These are phyloP conservation scores for Colletotrichum nymphaeae DNA, from an alignment of 2,329 filamentous ascomycete species.

Conservation along the genomic window DNA sequence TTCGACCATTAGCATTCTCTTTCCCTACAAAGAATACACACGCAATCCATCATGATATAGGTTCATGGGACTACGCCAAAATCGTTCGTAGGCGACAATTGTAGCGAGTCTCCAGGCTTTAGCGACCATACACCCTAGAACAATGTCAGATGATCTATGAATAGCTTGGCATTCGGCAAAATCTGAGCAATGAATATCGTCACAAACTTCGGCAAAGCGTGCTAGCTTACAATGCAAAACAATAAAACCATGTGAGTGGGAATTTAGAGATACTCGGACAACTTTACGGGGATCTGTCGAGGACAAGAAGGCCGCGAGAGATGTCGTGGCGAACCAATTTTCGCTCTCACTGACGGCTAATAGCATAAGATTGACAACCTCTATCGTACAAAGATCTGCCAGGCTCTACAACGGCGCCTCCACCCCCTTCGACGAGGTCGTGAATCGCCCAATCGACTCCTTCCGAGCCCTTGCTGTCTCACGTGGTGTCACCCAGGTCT, in stretches of 20 bases:
- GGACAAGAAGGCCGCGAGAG: not conserved
- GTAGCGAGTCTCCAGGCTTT: not conserved
- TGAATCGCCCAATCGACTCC: not conserved
- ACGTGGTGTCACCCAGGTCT: constrained; percentile 4
- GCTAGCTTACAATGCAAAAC: not conserved
- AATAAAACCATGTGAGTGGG: not conserved
- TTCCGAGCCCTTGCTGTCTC: not conserved
- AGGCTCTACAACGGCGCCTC: not conserved
- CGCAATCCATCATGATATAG: not conserved
- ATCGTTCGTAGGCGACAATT: not conserved
- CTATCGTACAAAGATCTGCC: constrained; percentile 19
- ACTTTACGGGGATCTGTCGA: not conserved
- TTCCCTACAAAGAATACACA: not conserved
- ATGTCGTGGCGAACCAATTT: not conserved
- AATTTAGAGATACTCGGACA: not conserved
- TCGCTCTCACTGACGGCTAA: constrained; percentile 3
- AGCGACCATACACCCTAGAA: not conserved
- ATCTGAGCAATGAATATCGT: not conserved
- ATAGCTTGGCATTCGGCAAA: not conserved
- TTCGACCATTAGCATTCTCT: not conserved
- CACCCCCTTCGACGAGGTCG: not conserved
- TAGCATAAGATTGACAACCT: constrained; percentile 1
- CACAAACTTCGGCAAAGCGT: not conserved
- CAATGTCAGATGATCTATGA: not conserved
- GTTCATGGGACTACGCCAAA: not conserved